A percentile compares a stretch with the other conserved stretches of the same genome.
phyloP scores from a whole-genome alignment of 352 stramenopile genomes.

The Globisporangium heterothallicum region DNA sequence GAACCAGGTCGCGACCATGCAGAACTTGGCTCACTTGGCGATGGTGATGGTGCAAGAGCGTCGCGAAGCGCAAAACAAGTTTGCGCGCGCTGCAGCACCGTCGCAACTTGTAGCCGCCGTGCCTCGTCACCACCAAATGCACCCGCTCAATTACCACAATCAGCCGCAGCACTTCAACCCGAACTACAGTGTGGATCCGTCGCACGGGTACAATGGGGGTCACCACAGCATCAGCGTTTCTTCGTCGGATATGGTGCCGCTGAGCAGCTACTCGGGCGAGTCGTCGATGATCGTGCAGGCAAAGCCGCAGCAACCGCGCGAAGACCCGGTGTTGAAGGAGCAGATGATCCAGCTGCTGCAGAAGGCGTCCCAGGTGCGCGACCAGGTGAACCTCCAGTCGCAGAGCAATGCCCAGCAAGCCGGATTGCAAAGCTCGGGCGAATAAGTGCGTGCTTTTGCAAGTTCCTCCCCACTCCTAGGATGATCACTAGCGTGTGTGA shows the following conservation, averaged over 20 bases:
- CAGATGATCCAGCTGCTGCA: constrained; percentile 85
- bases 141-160: not conserved
- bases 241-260: constrained; percentile 69
- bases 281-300: constrained; percentile 45
- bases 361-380: constrained; percentile 74
- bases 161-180: constrained; percentile 12
- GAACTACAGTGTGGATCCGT: constrained; percentile 2
- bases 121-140: constrained; percentile 18
- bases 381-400: constrained; percentile 60
- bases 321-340: constrained; percentile 75
- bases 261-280: constrained; percentile 48
- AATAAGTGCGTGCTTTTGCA: constrained; percentile 31
- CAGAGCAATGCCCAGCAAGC: constrained; percentile 52
- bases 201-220: not conserved
- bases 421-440: constrained; percentile 66
- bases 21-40: constrained; percentile 75
- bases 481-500: not conserved
- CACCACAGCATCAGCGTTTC: not conserved
- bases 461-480: not conserved
- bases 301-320: constrained; percentile 24
- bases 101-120: constrained; percentile 42
- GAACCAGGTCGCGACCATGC: constrained; percentile 78
- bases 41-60: constrained; percentile 87
- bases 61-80: constrained; percentile 58
- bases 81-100: constrained; percentile 26